Base-by-base conservation (phyloP, 306 rosid species). In the Arachis stenosperma region DNA sequence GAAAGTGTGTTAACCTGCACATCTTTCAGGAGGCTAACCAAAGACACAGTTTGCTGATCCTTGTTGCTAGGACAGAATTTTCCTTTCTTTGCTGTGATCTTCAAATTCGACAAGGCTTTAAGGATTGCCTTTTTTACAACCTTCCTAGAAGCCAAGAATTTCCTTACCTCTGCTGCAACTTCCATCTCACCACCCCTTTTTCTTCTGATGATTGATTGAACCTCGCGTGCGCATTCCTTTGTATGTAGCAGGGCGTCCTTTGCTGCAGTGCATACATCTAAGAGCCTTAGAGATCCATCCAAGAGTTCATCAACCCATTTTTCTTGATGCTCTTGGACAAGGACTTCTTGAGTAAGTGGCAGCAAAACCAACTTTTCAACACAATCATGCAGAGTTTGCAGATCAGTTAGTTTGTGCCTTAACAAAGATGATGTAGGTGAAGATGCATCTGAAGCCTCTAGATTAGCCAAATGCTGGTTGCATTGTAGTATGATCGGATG, bases 101-200 rank as follows among this genome's bases (percentile, higher is more conserved):
- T 81, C 70, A 74, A 54, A 69, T 77, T 77, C 48, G 71, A 81
- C 70, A 84, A 75, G 15, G 81, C 83, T 66, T 78, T 84, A 63
- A 57, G 58, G 67, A 85, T 73, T 46, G 78, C 86, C 70, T 79
- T 85, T 17, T 69, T 85, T 0, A 81, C 84, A 17, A 85, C 66
- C 80, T 85, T 85, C 78, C 88, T 85, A 51, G 86, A 81, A 71
- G 84, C 81, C 80, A 85, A 63, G 72, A 78, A 81, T 72, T 85
- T 85, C 8, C 69, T 76, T 5, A 64, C 80, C 69, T 85, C 88
- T 1, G 76, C 68, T 36, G 65, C 41, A 33, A 81, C 67, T 61
- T 84, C 88, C 75, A 79, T 15, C 72, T 81, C 86, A 22, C 82
- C 84, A 1, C 84, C 84, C 9, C 86, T 79, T 79, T 82, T 84